Evolutionary conservation across 257 asterid species (phyloP).

Genomic region (Solanum piurae): DNA sequence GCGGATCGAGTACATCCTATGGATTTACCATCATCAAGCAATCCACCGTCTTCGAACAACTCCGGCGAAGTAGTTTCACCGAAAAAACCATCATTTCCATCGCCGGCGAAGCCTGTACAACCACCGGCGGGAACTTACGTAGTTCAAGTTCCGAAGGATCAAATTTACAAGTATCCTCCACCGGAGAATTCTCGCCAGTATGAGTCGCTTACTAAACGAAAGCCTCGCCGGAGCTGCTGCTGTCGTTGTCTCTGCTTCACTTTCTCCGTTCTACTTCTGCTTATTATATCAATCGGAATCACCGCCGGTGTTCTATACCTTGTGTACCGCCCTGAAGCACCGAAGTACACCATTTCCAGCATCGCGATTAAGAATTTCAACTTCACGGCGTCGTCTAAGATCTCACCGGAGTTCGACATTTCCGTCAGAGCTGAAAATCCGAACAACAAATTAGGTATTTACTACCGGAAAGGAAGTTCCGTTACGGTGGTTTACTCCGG

Average conservation of each 20-base stretch:
- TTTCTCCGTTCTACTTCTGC: conserved; percentile 23
- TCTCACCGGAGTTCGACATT: conserved; percentile 59
- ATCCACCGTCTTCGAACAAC: neutral
- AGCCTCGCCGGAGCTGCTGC: conserved; percentile 34
- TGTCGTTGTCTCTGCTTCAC: conserved; percentile 47
- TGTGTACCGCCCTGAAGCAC: conserved; percentile 59
- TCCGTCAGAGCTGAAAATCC: conserved; percentile 57
- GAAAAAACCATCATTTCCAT: neutral
- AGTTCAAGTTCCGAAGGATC: conserved; percentile 34
- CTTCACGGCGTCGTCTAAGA: conserved; percentile 30
- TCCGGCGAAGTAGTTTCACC: neutral
- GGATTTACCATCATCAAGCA: conserved; percentile 8
- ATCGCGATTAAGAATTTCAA: conserved; percentile 40
- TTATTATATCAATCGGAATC: conserved; percentile 37
- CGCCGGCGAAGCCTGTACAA: neutral
- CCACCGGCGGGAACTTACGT: conserved; percentile 20
- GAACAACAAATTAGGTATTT: conserved; percentile 54
- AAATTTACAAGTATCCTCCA: conserved; percentile 23
- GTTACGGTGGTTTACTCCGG: conserved; percentile 30
- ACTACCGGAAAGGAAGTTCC: conserved; percentile 33
- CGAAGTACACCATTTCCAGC: conserved; percentile 35
- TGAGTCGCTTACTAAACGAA: conserved; percentile 20
- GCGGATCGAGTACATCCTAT: conserved; percentile 8
- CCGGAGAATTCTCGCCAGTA: conserved; percentile 27
- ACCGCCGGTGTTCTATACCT: conserved; percentile 68